phyloP scores from a whole-genome alignment of 2,329 filamentous ascomycete genomes.

The Trichoderma aggressivum region DNA sequence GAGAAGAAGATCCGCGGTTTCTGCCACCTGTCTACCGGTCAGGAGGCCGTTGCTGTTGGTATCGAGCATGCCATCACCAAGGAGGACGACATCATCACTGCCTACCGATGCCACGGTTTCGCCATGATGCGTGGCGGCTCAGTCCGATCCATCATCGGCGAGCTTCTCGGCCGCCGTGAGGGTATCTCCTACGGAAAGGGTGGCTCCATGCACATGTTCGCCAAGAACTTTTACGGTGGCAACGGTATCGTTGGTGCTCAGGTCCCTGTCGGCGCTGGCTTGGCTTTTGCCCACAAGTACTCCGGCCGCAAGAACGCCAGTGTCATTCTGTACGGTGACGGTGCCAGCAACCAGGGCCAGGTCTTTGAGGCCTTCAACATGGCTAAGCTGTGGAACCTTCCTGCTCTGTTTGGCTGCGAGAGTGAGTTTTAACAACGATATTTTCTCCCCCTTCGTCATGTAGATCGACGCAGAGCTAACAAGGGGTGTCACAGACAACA shows the following conservation, averaged over 20 bases:
- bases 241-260: conserved; percentile 99
- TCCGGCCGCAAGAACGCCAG: conserved; percentile 79
- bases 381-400: conserved; percentile 98
- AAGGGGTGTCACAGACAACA: conserved; percentile 71
- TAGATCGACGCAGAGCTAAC: neutral
- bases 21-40: conserved; percentile 96
- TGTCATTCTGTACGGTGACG: conserved; percentile 92
- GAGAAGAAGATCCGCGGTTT: conserved; percentile 99
- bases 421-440: conserved; percentile 58
- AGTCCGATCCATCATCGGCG: conserved; percentile 90
- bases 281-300: conserved; percentile 98
- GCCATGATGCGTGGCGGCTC: conserved; percentile 92
- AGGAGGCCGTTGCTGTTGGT: conserved; percentile 94
- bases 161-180: conserved; percentile 89
- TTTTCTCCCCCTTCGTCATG: neutral
- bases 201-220: conserved; percentile 99
- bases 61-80: conserved; percentile 95
- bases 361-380: conserved; percentile 99
- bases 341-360: conserved; percentile 98
- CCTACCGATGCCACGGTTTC: conserved; percentile 98
- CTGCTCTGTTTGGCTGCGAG: conserved; percentile 94
- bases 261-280: conserved; percentile 92
- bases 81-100: conserved; percentile 91
- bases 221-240: conserved; percentile 94
- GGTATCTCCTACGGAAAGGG: conserved; percentile 99